Evolutionary conservation across 2,329 filamentous ascomycete genomes (phyloP), one percentile per base, ranked within the genome.

Genomic region (Aspergillus latus): DNA sequence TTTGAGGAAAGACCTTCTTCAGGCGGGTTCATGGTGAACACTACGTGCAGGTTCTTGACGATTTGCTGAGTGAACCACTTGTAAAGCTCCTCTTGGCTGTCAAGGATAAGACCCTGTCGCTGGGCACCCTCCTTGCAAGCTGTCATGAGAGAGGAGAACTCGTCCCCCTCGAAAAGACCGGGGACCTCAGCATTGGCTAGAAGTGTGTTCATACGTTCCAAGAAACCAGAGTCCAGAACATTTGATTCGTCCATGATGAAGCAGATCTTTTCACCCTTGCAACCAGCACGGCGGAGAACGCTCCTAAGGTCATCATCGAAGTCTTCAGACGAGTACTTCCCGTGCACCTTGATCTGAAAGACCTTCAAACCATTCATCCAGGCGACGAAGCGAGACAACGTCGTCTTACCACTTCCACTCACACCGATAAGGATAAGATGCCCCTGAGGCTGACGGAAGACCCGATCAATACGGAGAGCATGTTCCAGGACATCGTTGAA

Each of bases 161-260:
- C 94, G 66, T 99, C 94, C n/a, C 94, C 94, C 75, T 99, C 95
- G 64, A 99, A 99, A 3, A 99, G 84, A 78, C 94, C 94, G 16
- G 94, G 94, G 9, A 99, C 94, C 76, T 99, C 95, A n/a, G 95
- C 94, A 72, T 99, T 99, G 67, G 94, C 95, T 59, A 99, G 86
- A 49, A 99, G 78, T 0, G 94, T 99, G 73, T 99, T 99, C 94
- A 99, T 99, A 67, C 95, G 88, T 75, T 99, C 94, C 54, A 99
- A 76, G 86, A 99, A 99, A 52, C 94, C 94, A 42, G 94, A 99
- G 74, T 99, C 94, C 29, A 99, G 83, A 36, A 99, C 94, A 68
- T 99, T 99, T 8, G 93, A 89, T 78, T 99, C 94, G 72, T 99
- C 94, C 92, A 99, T 97, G 79, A 99, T 97, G 80, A 99, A 99